Evolutionary conservation across 805 yeast genomes (phyloP), one percentile per base, ranked within the genome.

Genomic region (Candida caryicola): DNA sequence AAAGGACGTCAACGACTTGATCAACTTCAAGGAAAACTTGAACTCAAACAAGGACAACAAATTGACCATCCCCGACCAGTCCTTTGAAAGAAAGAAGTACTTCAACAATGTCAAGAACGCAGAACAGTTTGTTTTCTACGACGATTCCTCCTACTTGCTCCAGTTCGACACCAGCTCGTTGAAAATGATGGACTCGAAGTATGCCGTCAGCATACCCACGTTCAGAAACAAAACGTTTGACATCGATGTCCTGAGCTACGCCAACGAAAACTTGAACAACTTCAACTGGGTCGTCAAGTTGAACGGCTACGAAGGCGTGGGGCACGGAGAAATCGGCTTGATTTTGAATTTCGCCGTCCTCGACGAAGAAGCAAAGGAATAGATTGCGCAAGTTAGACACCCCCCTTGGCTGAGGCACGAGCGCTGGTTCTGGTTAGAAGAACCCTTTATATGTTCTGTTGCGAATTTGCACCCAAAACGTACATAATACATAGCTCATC

Each of bases 131-230:
- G 50, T 43, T 1, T 79, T 77, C 46, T 40, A 59, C 16, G 53
- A 62, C 5, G 66, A 61, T 17, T 37, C 49, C 14, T 48, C 56
- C 4, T 81, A 80, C 44, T 47, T 53, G 16, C 65, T 81, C 39
- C 76, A 73, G 40, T 81, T 81, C 50, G 75, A 70, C 44, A 79
- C 84, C 2, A 74, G 76, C 18, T 71, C 70, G 36, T 49, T 81
- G 17, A 74, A 74, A 33, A 51, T 79, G 60, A 64, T 73, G 15
- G 69, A 73, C 47, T 69, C 78, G 3, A 61, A 69, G 25, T 74
- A 79, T 44, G 68, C 71, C 7, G 69, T 81, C 3, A 59, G 69
- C 38, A 57, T 81, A 32, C 86, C 86, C 1, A 65, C 70, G 2
- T 59, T 51, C 34, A 61, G 64, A 5, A 51, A 46, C 21, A 76